Conservation (phyloP, 2,329 filamentous ascomycete species). For the Fusarium redolens region DNA sequence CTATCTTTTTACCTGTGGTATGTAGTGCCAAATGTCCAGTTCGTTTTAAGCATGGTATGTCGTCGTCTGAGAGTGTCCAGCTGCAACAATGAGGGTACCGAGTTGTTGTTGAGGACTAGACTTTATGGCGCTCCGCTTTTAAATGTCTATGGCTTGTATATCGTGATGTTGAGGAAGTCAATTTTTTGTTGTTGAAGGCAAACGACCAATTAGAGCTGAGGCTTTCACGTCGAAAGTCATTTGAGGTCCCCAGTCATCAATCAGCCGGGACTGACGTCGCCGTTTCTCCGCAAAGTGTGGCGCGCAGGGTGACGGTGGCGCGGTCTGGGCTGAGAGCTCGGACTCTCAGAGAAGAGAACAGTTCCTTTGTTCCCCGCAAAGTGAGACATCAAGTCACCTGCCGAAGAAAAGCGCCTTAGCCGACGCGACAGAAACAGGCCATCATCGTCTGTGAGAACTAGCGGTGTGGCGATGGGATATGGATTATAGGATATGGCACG, state of each 20-base stretch:
- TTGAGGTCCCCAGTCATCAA: background rate
- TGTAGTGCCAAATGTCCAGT: no score
- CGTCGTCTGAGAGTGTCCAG: background rate
- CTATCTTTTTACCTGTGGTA: background rate
- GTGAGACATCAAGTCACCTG: slow-evolving; percentile 36
- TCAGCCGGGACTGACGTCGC: slow-evolving; percentile 1
- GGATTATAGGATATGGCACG: slow-evolving; percentile 19
- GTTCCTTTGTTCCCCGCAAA: slow-evolving; percentile 34
- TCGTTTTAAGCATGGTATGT: no score
- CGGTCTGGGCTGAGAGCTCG: slow-evolving; percentile 23
- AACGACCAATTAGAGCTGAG: background rate
- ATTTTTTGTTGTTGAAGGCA: background rate
- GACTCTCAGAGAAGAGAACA: background rate
- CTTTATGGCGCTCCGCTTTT: no score
- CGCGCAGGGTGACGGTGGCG: slow-evolving; percentile 31
- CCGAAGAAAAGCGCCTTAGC: slow-evolving; percentile 31
- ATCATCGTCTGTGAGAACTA: slow-evolving; percentile 32
- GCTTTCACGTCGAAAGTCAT: background rate
- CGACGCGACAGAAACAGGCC: slow-evolving; percentile 26
- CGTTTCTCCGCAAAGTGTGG: slow-evolving; percentile 25
- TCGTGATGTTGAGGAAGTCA: background rate
- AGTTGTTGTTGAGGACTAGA: no score
- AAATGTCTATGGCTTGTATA: background rate
- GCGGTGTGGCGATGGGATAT: slow-evolving; percentile 39
- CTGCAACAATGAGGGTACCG: background rate